Evolutionary conservation across 1,139 yeast genomes (phyloP), one percentile per base, ranked within the genome.

Genomic region (Blastobotrys petasosporus): DNA sequence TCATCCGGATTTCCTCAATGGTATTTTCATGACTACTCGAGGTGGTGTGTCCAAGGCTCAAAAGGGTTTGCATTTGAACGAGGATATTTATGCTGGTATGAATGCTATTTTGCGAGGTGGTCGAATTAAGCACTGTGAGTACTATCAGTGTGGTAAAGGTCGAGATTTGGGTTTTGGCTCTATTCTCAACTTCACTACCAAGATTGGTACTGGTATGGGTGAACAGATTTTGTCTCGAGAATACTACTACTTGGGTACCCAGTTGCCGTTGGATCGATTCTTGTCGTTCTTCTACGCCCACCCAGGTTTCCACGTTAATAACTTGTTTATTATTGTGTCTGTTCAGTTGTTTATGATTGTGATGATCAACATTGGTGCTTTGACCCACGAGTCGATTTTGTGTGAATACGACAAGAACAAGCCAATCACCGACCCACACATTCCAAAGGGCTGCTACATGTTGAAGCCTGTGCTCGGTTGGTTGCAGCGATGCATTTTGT

Each of bases 141-240:
- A 90, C 74, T 92, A 86, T 73, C 98, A 92, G 73, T 92, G 98
- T 80, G 98, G 98, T 84, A 92, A 92, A 73, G 98, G 98, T 73
- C 88, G 98, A 82, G 98, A 92, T 82, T 80, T 92, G 74, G 98
- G 98, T 73, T 92, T 92, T 70, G 97, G 97, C 54, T 90, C 98
- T 36, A 88, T 92, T 77, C 80, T 92, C 76, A 92, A 92, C 73
- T 92, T 92, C 81, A 92, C 97, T 32, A 92, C 98, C 51, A 92
- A 92, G 77, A 92, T 92, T 81, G 98, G 98, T 76, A 95, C 97
- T 63, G 98, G 98, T 85, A 92, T 92, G 98, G 98, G 98, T 73
- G 98, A 92, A 72, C 98, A 92, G 72, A 90, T 92, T 94, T 76
- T 92, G 65, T 88, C 97, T 49, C 85, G 98, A 75, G 98, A 92